Percentiles rank a stretch among this genome's conserved stretches.
Conservation (phyloP, 2,329 filamentous ascomycete genomes). For the Escovopsis weberi region DNA sequence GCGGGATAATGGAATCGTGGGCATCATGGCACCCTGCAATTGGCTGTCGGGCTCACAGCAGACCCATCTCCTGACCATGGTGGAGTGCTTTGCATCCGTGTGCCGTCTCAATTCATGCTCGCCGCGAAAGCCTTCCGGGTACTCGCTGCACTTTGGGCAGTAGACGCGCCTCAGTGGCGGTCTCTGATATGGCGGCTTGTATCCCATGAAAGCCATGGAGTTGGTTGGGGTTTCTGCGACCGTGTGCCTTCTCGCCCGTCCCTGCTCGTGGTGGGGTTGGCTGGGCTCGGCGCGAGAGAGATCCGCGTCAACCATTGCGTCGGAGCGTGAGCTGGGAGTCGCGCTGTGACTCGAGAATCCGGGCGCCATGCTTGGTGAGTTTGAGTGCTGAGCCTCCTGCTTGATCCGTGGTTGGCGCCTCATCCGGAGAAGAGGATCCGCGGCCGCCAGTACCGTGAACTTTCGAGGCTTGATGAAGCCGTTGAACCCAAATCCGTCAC, state of each 20-base stretch:
- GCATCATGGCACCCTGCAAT: slow-evolving; percentile 15
- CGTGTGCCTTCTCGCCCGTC: slow-evolving; percentile 25
- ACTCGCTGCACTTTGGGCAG: slow-evolving; percentile 65
- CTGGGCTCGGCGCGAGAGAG: slow-evolving; percentile 1
- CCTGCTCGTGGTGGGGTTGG: slow-evolving; percentile 6
- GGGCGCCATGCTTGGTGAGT: slow-evolving; percentile 1
- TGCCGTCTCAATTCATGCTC: slow-evolving; percentile 74
- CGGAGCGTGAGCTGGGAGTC: slow-evolving; percentile 1
- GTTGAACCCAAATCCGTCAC: slow-evolving; percentile 19
- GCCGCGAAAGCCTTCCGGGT: slow-evolving; percentile 77
- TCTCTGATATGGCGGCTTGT: slow-evolving; percentile 31
- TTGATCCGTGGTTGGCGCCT: not conserved
- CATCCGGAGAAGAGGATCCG: not conserved
- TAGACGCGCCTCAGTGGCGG: slow-evolving; percentile 55
- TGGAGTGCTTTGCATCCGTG: slow-evolving; percentile 41
- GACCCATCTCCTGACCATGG: slow-evolving; percentile 40
- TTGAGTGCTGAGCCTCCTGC: slow-evolving; percentile 1
- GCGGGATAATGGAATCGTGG: slow-evolving; percentile 36
- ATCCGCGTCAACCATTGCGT: slow-evolving; percentile 6
- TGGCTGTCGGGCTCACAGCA: slow-evolving; percentile 34
- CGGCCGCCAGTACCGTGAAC: not conserved
- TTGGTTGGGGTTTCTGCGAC: slow-evolving; percentile 32
- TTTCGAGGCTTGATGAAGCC: slow-evolving; percentile 18
- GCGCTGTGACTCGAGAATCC: slow-evolving; percentile 1
- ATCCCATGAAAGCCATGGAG: slow-evolving; percentile 19